Evolutionary conservation across 805 yeast species (phyloP), one percentile per base, ranked within the genome.

Genomic region (Wickerhamomyces strasburgensis): DNA sequence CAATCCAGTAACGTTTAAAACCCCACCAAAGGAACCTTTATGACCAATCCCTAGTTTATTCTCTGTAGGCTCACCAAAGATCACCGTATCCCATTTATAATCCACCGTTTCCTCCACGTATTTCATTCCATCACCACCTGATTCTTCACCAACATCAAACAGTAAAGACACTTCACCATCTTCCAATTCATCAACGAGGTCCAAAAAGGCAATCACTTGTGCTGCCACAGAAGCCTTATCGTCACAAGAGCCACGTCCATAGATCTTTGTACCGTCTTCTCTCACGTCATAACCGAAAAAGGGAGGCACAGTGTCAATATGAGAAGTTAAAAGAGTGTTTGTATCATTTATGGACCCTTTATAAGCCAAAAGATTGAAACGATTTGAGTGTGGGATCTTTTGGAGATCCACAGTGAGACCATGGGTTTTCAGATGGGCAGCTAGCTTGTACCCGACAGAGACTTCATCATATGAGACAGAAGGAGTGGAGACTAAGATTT

Each of bases 1-100:
- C 31, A 62, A 56, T 1, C 84, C 84, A 14, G 54, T 48, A 14
- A 68, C 76, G 21, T 55, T 47, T 19, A 75, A 42, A 4, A 57
- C 40, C 15, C 68, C 67, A 34, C 56, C 46, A 30, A 59, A 70
- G 13, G 61, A 61, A 10, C 84, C 85, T 53, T 80, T 80, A 49
- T 80, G 87, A 13, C 85, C 87, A 5, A 70, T 72, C 6, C 82
- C 83, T 14, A 80, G 61, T 47, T 75, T 77, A 48, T 68, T 63
- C 46, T 78, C 84, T 0, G 86, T 80, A 3, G 87, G 86, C 51
- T 80, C 87, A 5, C 86, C 86, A 55, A 78, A 78, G 19, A 80
- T 70, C 10, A 71, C 84, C 2, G 72, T 42, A 9, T 73, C 70
- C 82, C 83, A 78, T 9, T 57, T 56, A 11, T 63, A 62, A n/a